Evolutionary conservation across 129 eudicot species (phyloP).

Genomic region (Escallonia herrerae): DNA sequence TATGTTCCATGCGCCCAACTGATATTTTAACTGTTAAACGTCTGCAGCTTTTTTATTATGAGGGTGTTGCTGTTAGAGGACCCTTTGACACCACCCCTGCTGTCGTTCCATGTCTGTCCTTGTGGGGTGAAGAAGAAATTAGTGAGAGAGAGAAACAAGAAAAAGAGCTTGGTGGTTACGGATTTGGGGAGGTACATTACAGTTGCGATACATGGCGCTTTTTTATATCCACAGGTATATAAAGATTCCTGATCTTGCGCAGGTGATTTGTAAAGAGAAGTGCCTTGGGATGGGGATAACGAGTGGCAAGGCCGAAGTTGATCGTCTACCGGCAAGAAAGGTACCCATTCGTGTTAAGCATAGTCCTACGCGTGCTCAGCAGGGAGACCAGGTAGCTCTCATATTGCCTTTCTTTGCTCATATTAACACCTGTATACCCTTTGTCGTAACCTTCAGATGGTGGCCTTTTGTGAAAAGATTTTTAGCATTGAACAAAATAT

Average conservation of each 20-base stretch:
- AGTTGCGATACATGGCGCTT: neutral
- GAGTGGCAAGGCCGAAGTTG: slow-evolving; percentile 33
- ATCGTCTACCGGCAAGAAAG: slow-evolving; percentile 28
- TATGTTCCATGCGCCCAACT: neutral
- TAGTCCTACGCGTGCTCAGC: slow-evolving; percentile 38
- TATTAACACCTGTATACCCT: neutral
- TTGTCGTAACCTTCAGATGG: too few species aligned
- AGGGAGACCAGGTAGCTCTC: slow-evolving; percentile 37
- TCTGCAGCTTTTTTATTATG: slow-evolving; percentile 66
- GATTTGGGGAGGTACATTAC: slow-evolving; percentile 64
- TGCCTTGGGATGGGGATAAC: slow-evolving; percentile 59
- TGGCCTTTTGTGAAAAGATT: too few species aligned
- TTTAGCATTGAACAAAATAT: too few species aligned
- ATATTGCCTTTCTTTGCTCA: neutral
- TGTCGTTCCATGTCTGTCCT: slow-evolving; percentile 57
- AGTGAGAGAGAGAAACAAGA: slow-evolving; percentile 76
- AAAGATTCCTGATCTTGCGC: slow-evolving; percentile 11
- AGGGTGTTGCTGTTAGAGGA: slow-evolving; percentile 71
- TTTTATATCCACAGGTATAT: neutral
- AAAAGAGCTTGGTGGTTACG: slow-evolving; percentile 78
- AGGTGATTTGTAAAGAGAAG: slow-evolving; percentile 78
- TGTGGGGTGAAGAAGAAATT: slow-evolving; percentile 83
- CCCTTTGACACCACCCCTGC: slow-evolving; percentile 49
- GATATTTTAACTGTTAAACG: neutral
- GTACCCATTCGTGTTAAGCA: slow-evolving; percentile 34